Percentiles rank a stretch among this genome's conserved stretches.
Evolutionary conservation across 2,329 filamentous ascomycete genomes (phyloP).

Genomic region (Hawksworthiomyces lignivorus): DNA sequence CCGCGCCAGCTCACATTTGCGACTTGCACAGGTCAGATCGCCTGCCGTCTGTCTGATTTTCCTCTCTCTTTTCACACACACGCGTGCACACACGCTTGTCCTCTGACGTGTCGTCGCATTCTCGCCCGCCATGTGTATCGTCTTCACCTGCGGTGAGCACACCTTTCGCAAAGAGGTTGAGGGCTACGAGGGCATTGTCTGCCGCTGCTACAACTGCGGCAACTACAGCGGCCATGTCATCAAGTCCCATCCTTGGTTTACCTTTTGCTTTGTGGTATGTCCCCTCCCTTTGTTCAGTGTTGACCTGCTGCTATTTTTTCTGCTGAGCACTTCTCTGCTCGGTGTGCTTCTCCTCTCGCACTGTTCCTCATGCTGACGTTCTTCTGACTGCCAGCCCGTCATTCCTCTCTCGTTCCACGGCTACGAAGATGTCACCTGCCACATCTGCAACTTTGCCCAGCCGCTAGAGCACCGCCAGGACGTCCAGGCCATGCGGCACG

Average conservation of each 20-base stretch:
- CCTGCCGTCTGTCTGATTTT: too few species aligned
- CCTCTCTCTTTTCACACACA: too few species aligned
- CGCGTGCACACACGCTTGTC: too few species aligned
- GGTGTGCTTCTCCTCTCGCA: neutral
- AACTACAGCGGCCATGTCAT: slow-evolving; percentile 55
- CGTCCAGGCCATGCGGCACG: slow-evolving; percentile 40
- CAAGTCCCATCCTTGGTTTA: slow-evolving; percentile 66
- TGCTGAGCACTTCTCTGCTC: too few species aligned
- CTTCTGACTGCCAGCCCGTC: slow-evolving; percentile 43
- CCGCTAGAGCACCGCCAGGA: slow-evolving; percentile 51
- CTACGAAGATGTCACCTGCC: slow-evolving; percentile 63
- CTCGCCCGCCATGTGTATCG: slow-evolving; percentile 45
- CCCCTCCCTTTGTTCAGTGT: neutral
- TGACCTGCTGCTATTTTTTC: too few species aligned
- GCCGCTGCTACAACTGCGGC: slow-evolving; percentile 59
- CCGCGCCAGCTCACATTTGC: too few species aligned
- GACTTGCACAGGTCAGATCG: too few species aligned
- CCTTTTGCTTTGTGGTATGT: slow-evolving; percentile 66
- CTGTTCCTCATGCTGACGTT: neutral
- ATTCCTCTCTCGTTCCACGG: slow-evolving; percentile 62
- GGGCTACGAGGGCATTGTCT: slow-evolving; percentile 54
- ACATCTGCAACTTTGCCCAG: slow-evolving; percentile 70
- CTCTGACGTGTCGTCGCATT: too few species aligned
- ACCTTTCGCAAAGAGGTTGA: slow-evolving; percentile 52
- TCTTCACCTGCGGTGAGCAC: slow-evolving; percentile 55